phyloP scores from a whole-genome alignment of 108 stramenopile genomes.

The Pseudonitzschia multiseries region DNA sequence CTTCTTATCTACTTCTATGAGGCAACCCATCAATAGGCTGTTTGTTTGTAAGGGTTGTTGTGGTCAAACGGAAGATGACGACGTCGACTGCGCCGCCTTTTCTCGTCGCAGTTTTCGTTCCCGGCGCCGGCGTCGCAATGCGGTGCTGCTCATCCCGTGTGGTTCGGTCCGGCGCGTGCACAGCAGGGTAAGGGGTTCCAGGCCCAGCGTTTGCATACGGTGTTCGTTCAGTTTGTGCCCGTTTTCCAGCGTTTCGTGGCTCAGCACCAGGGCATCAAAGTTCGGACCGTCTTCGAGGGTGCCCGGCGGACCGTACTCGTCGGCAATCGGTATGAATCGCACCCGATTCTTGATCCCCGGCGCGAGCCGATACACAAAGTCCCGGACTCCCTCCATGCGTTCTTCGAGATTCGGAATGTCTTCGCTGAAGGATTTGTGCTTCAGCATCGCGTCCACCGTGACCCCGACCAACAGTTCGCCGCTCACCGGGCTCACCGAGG shows the following conservation, averaged over 20 bases:
- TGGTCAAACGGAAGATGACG: neutral
- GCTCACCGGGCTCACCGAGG: conserved; percentile 66
- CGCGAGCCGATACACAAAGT: conserved; percentile 76
- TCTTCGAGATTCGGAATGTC: conserved; percentile 60
- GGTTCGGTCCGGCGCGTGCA: conserved; percentile 87
- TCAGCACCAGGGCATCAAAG: conserved; percentile 81
- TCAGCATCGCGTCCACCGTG: conserved; percentile 81
- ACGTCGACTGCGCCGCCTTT: neutral
- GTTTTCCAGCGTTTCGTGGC: conserved; percentile 81
- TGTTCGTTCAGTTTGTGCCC: conserved; percentile 73
- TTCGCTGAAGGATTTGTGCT: conserved; percentile 65
- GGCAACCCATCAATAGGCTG: no score
- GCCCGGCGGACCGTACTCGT: conserved; percentile 83
- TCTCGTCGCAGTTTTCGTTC: conserved; percentile 19
- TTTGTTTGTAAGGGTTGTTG: no score
- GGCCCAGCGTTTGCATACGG: conserved; percentile 51
- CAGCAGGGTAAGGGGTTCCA: conserved; percentile 67
- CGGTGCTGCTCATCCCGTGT: conserved; percentile 86
- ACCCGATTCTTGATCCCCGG: conserved; percentile 88
- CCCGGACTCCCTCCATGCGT: conserved; percentile 61
- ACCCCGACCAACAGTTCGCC: conserved; percentile 79
- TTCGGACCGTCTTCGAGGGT: conserved; percentile 37
- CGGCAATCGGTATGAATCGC: conserved; percentile 63
- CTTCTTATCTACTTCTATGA: no score
- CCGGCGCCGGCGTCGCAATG: conserved; percentile 51